These are phyloP conservation scores for Paraphaeosphaeria minitans DNA, from an alignment of 2,329 filamentous ascomycete genomes.

Conservation along the genomic window DNA sequence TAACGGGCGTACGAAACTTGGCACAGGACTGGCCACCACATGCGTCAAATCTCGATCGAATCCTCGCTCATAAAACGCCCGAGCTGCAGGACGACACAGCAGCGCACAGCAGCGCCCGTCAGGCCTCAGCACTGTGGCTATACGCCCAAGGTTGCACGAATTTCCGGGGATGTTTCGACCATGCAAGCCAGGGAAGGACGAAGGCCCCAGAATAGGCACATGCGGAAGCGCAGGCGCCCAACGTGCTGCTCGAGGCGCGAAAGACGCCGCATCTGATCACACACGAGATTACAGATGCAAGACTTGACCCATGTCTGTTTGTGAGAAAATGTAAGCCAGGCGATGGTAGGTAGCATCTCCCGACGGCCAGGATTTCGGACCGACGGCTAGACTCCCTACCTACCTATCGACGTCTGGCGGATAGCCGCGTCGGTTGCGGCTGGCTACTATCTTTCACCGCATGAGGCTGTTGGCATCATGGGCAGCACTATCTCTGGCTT, in stretches of 20 bases:
- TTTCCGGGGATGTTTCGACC: constrained; percentile 22
- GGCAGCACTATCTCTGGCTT: constrained; percentile 13
- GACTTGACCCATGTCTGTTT: constrained; percentile 25
- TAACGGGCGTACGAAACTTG: constrained; percentile 5
- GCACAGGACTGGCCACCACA: constrained; percentile 4
- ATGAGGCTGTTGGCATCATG: constrained; percentile 10
- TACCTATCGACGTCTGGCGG: constrained; percentile 23
- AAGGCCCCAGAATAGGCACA: constrained; percentile 29
- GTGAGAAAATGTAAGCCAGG: constrained; percentile 11
- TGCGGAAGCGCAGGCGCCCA: constrained; percentile 22
- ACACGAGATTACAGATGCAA: constrained; percentile 15
- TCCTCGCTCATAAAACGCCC: constrained; percentile 5
- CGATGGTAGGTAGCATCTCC: not conserved
- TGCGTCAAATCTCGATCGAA: constrained; percentile 5
- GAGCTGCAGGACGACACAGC: constrained; percentile 13
- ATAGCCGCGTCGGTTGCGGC: constrained; percentile 1
- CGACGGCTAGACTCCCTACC: too few species aligned
- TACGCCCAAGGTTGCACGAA: constrained; percentile 18
- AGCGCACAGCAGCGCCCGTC: constrained; percentile 17
- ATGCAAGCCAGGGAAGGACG: constrained; percentile 22
- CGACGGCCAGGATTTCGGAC: constrained; percentile 23
- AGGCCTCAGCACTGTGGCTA: not conserved
- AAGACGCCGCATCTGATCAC: constrained; percentile 18
- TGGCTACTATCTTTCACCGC: not conserved
- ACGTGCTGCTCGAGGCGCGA: constrained; percentile 14